Percentiles rank a stretch among this genome's conserved stretches.
Conservation (phyloP, 2,329 filamentous ascomycete species). For the Sarocladium kiliense region DNA sequence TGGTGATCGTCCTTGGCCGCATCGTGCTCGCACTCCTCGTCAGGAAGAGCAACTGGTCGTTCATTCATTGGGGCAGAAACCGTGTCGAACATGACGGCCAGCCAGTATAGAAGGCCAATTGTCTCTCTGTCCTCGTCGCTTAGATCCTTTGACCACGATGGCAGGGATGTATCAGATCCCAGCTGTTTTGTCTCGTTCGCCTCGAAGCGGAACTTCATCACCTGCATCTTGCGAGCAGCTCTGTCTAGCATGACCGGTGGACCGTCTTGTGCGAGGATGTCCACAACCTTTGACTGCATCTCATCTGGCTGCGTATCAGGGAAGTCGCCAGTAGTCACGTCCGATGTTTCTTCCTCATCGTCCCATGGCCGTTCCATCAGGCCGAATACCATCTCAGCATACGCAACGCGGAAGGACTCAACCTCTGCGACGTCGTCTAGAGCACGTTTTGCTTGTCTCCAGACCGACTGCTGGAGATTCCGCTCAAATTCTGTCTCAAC, state of each 20-base stretch:
- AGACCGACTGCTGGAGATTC: constrained; percentile 30
- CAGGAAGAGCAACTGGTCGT: constrained; percentile 29
- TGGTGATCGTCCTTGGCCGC: constrained; percentile 14
- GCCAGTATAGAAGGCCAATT: constrained; percentile 50
- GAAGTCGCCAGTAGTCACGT: constrained; percentile 13
- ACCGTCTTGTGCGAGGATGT: constrained; percentile 22
- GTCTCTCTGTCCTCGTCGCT: constrained; percentile 31
- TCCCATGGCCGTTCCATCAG: constrained; percentile 28
- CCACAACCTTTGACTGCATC: constrained; percentile 21
- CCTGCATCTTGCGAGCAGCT: constrained; percentile 32
- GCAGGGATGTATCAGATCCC: background rate
- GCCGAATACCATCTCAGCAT: constrained; percentile 35
- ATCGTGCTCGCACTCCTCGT: constrained; percentile 34
- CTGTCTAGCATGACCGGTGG: constrained; percentile 28
- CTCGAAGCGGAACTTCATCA: constrained; percentile 30
- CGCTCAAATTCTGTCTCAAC: constrained; percentile 31
- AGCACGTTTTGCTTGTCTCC: constrained; percentile 31
- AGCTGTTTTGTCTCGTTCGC: constrained; percentile 11
- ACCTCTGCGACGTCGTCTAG: constrained; percentile 31
- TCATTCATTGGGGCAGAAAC: constrained; percentile 47
- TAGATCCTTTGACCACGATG: background rate
- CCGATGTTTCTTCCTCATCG: constrained; percentile 13
- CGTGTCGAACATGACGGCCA: constrained; percentile 57
- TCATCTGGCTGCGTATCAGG: constrained; percentile 12
- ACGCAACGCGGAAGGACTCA: constrained; percentile 34